Evolutionary conservation across 2,329 filamentous ascomycete species (phyloP), one percentile per base, ranked within the genome.

Genomic region (Blastomyces gilchristii): DNA sequence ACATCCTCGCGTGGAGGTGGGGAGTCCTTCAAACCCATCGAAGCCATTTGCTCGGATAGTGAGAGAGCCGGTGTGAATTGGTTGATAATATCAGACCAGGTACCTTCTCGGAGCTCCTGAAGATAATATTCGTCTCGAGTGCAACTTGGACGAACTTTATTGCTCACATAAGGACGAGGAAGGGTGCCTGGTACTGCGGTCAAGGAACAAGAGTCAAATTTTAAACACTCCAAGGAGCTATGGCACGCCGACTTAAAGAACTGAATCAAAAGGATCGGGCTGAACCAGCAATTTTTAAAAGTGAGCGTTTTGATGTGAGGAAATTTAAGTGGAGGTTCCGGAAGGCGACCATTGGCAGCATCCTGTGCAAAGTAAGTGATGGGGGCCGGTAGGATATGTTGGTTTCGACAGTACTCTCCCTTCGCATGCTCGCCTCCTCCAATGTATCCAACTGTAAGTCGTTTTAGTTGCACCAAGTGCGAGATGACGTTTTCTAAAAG

Each of bases 221-320:
- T 80, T 18, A 90, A 71, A 25, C 78, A 80, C 65, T 81, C 77
- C 14, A 89, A 72, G 1, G 72, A 77, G 8, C 73, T 70, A 5
- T 74, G 69, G 25, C 79, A 77, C 71, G 86, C 82, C 4, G 73
- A 71, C 2, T 75, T 74, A 63, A 86, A 74, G 60, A 86, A 78
- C 12, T 79, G 75, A 41, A 80, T 69, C 41, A 89, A 77, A 1
- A 85, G 77, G 50, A 81, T 76, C 0, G 87, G 86, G 2, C 82
- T 81, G 14, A 85, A 76, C 86, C 87, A 90, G 73, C 87, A 89
- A 68, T 90, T 90, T 67, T 83, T 83, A 9, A 90, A 75, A 0
- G 82, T 85, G 2, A 90, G 72, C 59, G 84, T 77, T 64, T 83
- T 77, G 31, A 89, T 72, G 67, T 83, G 72, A 2, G 82, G 83